Conservation (phyloP, 371 early-diverging fungal genomes). For the Batkoa obscura region DNA sequence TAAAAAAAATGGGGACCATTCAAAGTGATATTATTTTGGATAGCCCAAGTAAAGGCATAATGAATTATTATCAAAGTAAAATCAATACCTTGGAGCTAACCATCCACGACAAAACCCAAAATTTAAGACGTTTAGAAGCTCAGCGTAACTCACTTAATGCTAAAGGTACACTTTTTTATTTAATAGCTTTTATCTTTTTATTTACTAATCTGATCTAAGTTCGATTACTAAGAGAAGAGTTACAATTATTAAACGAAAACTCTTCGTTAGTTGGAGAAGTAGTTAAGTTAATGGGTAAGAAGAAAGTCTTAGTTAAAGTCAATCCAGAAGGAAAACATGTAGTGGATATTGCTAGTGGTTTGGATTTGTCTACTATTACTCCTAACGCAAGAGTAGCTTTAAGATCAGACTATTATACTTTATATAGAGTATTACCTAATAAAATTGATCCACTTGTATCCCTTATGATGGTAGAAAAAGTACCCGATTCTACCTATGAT, state of each 20-base stretch:
- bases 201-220: conserved; percentile 26
- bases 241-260: conserved; percentile 93
- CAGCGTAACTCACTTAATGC: conserved; percentile 94
- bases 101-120: conserved; percentile 78
- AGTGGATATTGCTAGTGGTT: conserved; percentile 79
- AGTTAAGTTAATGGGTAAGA: conserved; percentile 98
- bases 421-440: conserved; percentile 87
- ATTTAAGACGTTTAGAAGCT: conserved; percentile 94
- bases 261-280: conserved; percentile 97
- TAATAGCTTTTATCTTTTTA: not conserved
- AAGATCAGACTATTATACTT: conserved; percentile 66
- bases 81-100: conserved; percentile 76
- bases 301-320: conserved; percentile 95
- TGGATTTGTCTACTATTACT: conserved; percentile 84
- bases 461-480: conserved; percentile 99
- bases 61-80: conserved; percentile 52
- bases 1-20: not conserved
- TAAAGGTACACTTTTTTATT: conserved; percentile 36
- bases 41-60: not conserved
- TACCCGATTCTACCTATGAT: conserved; percentile 98
- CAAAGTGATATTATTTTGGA: not conserved
- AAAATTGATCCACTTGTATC: conserved; percentile 91
- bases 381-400: conserved; percentile 96
- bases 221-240: conserved; percentile 94
- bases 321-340: conserved; percentile 99